Base-by-base conservation (phyloP, 2,329 filamentous ascomycete genomes). In the Epichloe hybrida region DNA sequence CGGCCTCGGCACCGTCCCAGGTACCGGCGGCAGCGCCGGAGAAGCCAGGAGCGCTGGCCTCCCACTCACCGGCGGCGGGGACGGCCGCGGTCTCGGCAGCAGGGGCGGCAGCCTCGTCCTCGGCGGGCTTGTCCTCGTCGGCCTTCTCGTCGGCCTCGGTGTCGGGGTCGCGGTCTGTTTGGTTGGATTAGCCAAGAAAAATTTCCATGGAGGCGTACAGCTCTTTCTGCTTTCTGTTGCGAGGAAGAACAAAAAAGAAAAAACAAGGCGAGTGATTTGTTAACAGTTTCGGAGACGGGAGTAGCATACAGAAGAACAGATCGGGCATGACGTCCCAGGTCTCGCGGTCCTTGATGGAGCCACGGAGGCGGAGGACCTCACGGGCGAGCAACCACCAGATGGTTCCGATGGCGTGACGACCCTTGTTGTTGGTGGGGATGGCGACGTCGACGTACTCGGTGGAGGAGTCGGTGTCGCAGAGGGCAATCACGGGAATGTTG, bases 361-460 rank as follows among this genome's bases (percentile, higher is more conserved):
- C 93, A 66, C 93, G 89, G 68, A 98, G 89, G 71, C 94, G 89
- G 73, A 98, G 90, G 71, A 98, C 91, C 83, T 98, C 93, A 81
- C 93, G 93, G 72, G 93, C 91, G 64, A 98, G 83, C 84, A 98
- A 85, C 93, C 93, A 98, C 93, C 93, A 98, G 78, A 98, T 73
- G 66, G 93, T 81, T 80, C 93, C 93, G 66, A 98, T 98, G 72
- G 94, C 84, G 79, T 97, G 90, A 72, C 93, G 91, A 80, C 90
- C 91, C 86, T 98, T 98, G 88, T 98, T 98, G 88, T 98, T 98
- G 79, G 93, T 96, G 68, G 93, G 93, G 76, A 98, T 98, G 74
- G 93, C 93, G 74, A 97, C 88, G 70, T 98, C 93, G 71, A 98
- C 93, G 79, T 91, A 98, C 78, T 98, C 91, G 74, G 93, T 97